These are phyloP conservation scores for Cystobasidium tubakii DNA, from an alignment of 768 basidiomycete genomes.

Conservation along the genomic window DNA sequence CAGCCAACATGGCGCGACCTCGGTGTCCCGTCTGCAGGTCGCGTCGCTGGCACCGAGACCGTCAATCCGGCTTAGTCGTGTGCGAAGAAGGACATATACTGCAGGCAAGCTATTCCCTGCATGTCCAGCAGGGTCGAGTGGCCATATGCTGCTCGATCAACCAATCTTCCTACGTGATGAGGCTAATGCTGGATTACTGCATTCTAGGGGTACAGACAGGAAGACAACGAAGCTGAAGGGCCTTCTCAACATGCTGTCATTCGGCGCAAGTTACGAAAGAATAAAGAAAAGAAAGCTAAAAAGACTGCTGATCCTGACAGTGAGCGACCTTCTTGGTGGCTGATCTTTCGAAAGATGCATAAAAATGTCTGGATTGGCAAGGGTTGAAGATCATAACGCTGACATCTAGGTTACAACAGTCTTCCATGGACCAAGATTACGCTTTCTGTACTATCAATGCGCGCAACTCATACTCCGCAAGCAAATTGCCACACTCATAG, in stretches of 20 bases:
- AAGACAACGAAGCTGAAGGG: constrained; percentile 48
- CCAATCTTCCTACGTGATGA: no score
- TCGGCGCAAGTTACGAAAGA: constrained; percentile 41
- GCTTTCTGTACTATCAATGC: constrained; percentile 48
- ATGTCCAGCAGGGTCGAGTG: not conserved
- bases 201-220: constrained; percentile 49
- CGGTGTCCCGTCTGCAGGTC: constrained; percentile 49
- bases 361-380: no score
- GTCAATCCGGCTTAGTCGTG: constrained; percentile 47
- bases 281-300: constrained; percentile 16
- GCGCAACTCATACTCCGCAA: constrained; percentile 48
- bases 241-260: constrained; percentile 42
- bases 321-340: not conserved
- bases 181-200: no score
- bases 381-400: no score
- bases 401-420: no score
- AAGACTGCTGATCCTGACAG: constrained; percentile 28
- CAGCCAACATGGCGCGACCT: constrained; percentile 22
- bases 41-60: constrained; percentile 48
- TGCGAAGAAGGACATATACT: constrained; percentile 52
- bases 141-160: not conserved
- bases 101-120: constrained; percentile 44
- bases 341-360: no score
- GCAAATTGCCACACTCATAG: constrained; percentile 46
- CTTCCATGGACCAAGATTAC: constrained; percentile 48